phyloP scores from a whole-genome alignment of 192 early-diverging fungal species.

The Entrophospora sp. region DNA sequence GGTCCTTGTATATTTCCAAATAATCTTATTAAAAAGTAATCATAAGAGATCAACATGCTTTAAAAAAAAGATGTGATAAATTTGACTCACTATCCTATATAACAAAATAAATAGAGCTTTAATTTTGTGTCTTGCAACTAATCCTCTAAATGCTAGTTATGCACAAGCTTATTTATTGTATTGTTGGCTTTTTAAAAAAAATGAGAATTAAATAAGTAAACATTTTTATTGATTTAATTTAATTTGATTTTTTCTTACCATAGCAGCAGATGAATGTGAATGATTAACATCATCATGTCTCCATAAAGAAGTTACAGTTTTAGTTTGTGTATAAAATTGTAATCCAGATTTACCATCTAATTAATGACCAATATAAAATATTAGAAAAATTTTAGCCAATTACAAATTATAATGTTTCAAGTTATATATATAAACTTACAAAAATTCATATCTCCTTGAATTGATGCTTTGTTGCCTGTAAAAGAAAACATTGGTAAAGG shows the following conservation, averaged over 20 bases:
- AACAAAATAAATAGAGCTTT: no score
- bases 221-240: conserved; percentile 15
- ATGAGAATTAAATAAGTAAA: conserved; percentile 12
- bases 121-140: no score
- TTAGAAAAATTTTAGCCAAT: not conserved
- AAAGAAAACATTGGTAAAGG: conserved; percentile 97
- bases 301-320: conserved; percentile 95
- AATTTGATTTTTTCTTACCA: conserved; percentile 65
- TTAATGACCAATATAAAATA: no score
- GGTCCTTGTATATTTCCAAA: no score
- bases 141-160: no score
- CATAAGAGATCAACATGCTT: no score
- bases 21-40: no score
- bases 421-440: conserved; percentile 29
- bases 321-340: conserved; percentile 85
- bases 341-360: conserved; percentile 57
- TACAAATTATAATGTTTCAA: not conserved
- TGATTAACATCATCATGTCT: conserved; percentile 70
- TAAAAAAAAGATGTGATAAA: no score
- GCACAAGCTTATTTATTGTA: no score
- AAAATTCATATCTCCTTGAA: conserved; percentile 93
- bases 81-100: no score
- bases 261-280: conserved; percentile 66
- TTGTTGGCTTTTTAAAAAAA: conserved; percentile 15
- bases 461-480: conserved; percentile 84